Conservation (phyloP, 2,329 filamentous ascomycete species). For the Alternaria alternata region DNA sequence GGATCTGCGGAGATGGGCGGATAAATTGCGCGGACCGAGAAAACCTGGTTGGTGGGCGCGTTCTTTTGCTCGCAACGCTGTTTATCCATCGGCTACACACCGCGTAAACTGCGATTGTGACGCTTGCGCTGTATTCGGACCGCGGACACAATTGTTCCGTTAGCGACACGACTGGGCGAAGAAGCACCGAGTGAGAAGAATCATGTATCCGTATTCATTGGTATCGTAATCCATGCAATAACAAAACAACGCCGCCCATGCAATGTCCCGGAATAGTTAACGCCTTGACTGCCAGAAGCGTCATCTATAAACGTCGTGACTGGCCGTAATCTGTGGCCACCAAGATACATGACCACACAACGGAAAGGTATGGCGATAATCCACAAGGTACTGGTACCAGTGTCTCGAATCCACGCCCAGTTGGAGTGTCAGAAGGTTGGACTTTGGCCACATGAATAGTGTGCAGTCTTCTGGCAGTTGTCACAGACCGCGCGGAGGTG, state of each 20-base stretch:
- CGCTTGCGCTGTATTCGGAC: conserved; percentile 3
- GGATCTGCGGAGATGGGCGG: conserved; percentile 39
- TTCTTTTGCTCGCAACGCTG: conserved; percentile 4
- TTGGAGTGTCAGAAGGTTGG: not conserved
- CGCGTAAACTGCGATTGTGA: conserved; percentile 18
- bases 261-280: conserved; percentile 3
- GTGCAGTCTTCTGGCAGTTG: not conserved
- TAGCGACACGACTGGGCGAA: not conserved
- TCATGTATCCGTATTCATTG: conserved; percentile 28
- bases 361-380: not conserved
- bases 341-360: not conserved
- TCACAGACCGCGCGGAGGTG: not conserved
- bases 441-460: not conserved
- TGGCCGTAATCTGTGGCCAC: not conserved
- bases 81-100: conserved; percentile 29
- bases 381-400: not conserved
- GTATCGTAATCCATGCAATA: conserved; percentile 25
- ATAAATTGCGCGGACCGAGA: conserved; percentile 39
- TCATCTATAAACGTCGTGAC: not conserved
- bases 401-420: not conserved
- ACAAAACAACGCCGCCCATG: conserved; percentile 20
- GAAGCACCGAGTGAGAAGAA: conserved; percentile 1
- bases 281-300: not conserved
- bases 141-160: conserved; percentile 15
- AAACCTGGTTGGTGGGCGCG: conserved; percentile 39